Base-by-base conservation (phyloP, 805 yeast genomes). In the Sugiyamaella floridensis region DNA sequence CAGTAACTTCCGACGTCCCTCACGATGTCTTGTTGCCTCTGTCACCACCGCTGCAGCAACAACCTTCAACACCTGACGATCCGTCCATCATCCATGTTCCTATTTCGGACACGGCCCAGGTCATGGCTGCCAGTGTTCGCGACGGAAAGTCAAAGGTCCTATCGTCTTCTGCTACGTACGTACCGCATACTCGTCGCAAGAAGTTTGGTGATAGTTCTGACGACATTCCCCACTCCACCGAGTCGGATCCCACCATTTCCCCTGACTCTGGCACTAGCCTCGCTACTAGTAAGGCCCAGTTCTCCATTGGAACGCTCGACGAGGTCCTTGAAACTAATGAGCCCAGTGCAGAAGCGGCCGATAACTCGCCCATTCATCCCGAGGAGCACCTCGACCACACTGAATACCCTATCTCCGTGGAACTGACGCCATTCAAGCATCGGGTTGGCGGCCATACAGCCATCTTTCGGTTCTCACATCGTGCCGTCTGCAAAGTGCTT, bases 381-480 rank as follows among this genome's bases (percentile, higher is more conserved):
- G 41, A 43, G 11, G 42, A 28, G 14, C 28, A 12, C 14, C 11
- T 20, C 4, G 48, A 43, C 22, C 37, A 32, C 37, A 32, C 53
- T 19, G 58, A 58, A 51, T 59, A 61, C 56, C 76, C 76, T 0
- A 58, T 89, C 29, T 86, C 96, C 0, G 96, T 90, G 1, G 97
- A 92, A 66, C 71, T 92, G 54, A 80, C 87, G 50, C 98, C 98
- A 1, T 92, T 90, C 70, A 83, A 84, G 52, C 89, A 93, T 65
- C 89, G 87, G 64, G 98, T 93, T 19, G 99, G 99, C 7, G 99
- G 99, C 0, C 99, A 93, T 66, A 92, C 97, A 0, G 97, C 97
- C 1, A 89, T 93, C 37, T 93, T 92, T 71, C 79, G 92, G 58
- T 93, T 93, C 65, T 85, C 95, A 4, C 86, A 83, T 60, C 76